Conservation (phyloP, 2,329 filamentous ascomycete genomes). For the Hansfordia pulvinata region DNA sequence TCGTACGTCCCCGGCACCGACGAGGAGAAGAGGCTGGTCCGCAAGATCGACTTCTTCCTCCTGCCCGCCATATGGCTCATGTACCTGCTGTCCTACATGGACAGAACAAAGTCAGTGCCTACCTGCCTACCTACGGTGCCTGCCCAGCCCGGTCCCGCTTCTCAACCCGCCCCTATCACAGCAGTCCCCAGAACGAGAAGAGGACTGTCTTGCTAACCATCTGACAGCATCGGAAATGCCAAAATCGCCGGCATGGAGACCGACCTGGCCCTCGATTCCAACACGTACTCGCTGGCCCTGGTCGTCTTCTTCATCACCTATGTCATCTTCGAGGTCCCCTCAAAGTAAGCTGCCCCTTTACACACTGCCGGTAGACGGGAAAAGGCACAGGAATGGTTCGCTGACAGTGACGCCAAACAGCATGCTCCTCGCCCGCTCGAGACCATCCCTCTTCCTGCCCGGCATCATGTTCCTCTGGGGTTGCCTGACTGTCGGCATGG, state of each 20-base stretch:
- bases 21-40: slow-evolving; percentile 19
- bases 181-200: neutral
- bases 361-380: too few species aligned
- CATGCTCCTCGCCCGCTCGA: slow-evolving; percentile 46
- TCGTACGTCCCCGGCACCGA: slow-evolving; percentile 14
- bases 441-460: slow-evolving; percentile 51
- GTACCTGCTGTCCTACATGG: slow-evolving; percentile 45
- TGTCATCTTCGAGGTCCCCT: slow-evolving; percentile 48
- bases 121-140: too few species aligned
- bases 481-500: slow-evolving; percentile 14
- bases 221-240: slow-evolving; percentile 31
- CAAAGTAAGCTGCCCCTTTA: slow-evolving; percentile 28
- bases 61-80: slow-evolving; percentile 41
- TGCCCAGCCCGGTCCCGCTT: too few species aligned
- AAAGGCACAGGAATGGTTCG: neutral
- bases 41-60: slow-evolving; percentile 24
- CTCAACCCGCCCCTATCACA: neutral
- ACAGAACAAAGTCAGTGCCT: slow-evolving; percentile 31
- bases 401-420: slow-evolving; percentile 2
- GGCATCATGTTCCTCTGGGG: slow-evolving; percentile 45
- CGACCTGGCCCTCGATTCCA: slow-evolving; percentile 36
- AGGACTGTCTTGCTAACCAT: neutral
- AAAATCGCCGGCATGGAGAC: slow-evolving; percentile 35
- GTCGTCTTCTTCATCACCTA: slow-evolving; percentile 59
- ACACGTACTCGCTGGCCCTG: slow-evolving; percentile 45